Evolutionary conservation across 345 rosid species (phyloP), one percentile per base, ranked within the genome.

Genomic region (Rhizophora mangle): DNA sequence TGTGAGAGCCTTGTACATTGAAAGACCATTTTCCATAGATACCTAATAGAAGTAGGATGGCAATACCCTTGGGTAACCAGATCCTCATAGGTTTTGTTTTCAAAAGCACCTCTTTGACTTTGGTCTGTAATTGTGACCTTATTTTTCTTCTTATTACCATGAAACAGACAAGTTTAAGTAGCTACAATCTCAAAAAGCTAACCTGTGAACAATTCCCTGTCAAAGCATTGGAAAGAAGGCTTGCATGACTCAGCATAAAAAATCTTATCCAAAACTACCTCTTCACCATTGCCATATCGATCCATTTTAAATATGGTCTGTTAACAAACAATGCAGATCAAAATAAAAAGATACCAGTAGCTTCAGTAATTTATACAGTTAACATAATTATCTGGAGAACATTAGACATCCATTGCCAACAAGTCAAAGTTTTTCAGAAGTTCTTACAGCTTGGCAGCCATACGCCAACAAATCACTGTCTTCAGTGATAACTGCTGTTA

Each of bases 381-480:
- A 43, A 24, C 20, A 3, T n/a, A n/a, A n/a, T n/a, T n/a, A n/a
- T n/a, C n/a, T n/a, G n/a, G n/a, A n/a, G n/a, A n/a, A 65, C 64
- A 62, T 59, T 67, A 74, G 71, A 75, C 78, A 79, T 74, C 79
- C 74, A 77, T 76, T 62, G 51, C 62, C 55, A 72, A 53, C 67
- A 68, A 68, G 70, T 80, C 72, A 77, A 68, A 80, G 69, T 76
- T 81, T 62, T 46, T 37, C 32, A 43, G 72, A 73, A 84, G 78
- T 83, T 85, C 97, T 88, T 91, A 93, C 98, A 76, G 96, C 84
- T 86, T 82, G 88, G 81, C 92, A 87, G 69, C 98, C 90, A 70
- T 93, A 91, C 34, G 89, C 92, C 77, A 93, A 82, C 60, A 91
- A 85, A 73, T 93, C 98, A 64, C 97, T 91, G 68, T 93, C 98